A percentile compares a stretch with the other conserved stretches of the same genome.
These are phyloP conservation scores for Sordariomycetes sp. DNA, from an alignment of 2,329 filamentous ascomycete genomes.

Conservation along the genomic window DNA sequence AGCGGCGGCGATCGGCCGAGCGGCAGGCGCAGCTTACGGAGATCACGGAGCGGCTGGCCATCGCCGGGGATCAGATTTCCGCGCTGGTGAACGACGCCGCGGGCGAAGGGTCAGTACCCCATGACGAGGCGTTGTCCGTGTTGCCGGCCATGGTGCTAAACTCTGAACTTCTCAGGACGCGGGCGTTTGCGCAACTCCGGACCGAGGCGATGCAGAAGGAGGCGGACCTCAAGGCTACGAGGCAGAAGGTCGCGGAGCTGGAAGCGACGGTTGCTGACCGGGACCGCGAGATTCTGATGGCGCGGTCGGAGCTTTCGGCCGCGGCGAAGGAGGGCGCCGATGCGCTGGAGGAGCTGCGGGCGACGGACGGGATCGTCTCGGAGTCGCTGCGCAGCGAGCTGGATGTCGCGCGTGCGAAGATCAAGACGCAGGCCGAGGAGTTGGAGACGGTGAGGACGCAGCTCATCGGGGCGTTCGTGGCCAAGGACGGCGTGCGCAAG, in stretches of 20 bases:
- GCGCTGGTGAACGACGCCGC: constrained; percentile 35
- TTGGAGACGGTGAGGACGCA: constrained; percentile 44
- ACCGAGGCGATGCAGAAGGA: constrained; percentile 28
- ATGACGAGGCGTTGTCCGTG: background rate
- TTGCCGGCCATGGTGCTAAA: constrained; percentile 26
- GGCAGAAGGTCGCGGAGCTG: constrained; percentile 27
- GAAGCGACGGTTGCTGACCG: constrained; percentile 35
- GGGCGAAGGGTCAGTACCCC: constrained; percentile 40
- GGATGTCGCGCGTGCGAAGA: constrained; percentile 36
- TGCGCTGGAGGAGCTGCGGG: constrained; percentile 44
- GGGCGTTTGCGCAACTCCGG: constrained; percentile 37
- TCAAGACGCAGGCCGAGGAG: constrained; percentile 33
- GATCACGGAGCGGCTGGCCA: constrained; percentile 42
- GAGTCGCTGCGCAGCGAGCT: constrained; percentile 45
- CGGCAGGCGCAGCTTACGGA: constrained; percentile 42
- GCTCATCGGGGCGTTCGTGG: constrained; percentile 43
- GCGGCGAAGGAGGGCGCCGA: constrained; percentile 39
- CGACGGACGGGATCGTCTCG: constrained; percentile 43
- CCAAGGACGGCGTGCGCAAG: constrained; percentile 46
- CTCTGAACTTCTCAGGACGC: constrained; percentile 31
- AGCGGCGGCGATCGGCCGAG: constrained; percentile 32
- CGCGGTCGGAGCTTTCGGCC: constrained; percentile 38
- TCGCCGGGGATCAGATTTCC: constrained; percentile 43
- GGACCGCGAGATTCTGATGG: constrained; percentile 39
- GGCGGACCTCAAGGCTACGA: constrained; percentile 32